Evolutionary conservation across 169 alveolate species (phyloP), one percentile per base, ranked within the genome.

Genomic region (Cyclospora cayetanensis): DNA sequence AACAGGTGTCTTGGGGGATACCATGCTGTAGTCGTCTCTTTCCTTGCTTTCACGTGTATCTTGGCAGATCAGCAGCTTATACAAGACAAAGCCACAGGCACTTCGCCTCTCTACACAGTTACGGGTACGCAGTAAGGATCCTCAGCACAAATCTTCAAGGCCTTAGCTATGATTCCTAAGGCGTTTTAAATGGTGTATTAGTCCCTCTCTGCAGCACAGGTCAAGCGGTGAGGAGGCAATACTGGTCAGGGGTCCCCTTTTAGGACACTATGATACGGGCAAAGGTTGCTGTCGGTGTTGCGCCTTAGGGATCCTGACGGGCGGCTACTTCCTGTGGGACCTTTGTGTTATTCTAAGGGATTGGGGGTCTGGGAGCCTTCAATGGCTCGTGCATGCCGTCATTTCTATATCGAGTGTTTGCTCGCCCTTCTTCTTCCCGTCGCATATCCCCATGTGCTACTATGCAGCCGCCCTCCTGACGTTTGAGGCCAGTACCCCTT

Each of bases 401-500:
- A 25, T 83, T 0, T 83, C 82, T 0, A 1, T 83, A 20, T 37
- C 52, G 60, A 41, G 80, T 34, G 80, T 60, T 9, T 42, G 60
- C 35, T 37, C 72, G 15, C 90, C 90, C 20, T 63, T 37, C 27
- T 1, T 63, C 1, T 66, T 34, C 5, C 79, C 53, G 25, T 46
- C 90, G 39, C 46, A 37, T 2, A 43, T 46, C 42, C 90, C 90
- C n/a, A 55, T 83, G 90, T 7, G 50, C 25, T 83, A 25, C 39
- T 83, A 83, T 43, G 80, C 90, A 2, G 63, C 46, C 18, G 5
- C 53, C 9, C 72, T 83, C 29, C 9, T 41, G 29, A 37, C 63
- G 25, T 83, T 83, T n/a, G 90, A 83, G 50, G 50, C 42, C 20
- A 83, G 90, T 52, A 83, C 90, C 22, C 90, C 90, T 39, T 83